Conservation (phyloP, 352 stramenopile genomes). For the Pythium periplocum region DNA sequence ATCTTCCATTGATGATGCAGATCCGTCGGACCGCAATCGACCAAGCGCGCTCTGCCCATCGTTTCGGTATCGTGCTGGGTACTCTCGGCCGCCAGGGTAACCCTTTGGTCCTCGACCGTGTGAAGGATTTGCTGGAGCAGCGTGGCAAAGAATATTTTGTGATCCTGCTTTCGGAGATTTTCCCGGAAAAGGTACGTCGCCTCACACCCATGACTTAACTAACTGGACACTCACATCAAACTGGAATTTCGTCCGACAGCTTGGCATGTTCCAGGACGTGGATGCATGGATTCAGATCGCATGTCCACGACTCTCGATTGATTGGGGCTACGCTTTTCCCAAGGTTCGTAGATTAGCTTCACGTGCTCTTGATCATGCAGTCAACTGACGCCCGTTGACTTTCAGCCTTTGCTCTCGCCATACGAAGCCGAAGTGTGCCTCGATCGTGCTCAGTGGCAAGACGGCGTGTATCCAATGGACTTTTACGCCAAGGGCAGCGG, state of each 20-base stretch:
- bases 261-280: conserved; percentile 82
- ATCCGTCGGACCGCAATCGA: conserved; percentile 85
- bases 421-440: conserved; percentile 97
- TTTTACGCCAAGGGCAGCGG: conserved; percentile 97
- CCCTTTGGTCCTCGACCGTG: conserved; percentile 92
- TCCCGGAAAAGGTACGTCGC: conserved; percentile 76
- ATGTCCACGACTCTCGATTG: conserved; percentile 97
- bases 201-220: too few relatives aligned
- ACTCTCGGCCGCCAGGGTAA: conserved; percentile 98
- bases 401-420: conserved; percentile 90
- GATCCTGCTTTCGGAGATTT: conserved; percentile 97
- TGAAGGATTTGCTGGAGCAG: conserved; percentile 85
- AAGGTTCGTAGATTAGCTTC: conserved; percentile 31
- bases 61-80: conserved; percentile 97
- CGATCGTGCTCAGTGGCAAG: conserved; percentile 81
- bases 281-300: conserved; percentile 99
- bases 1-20: conserved; percentile 93
- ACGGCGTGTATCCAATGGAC: conserved; percentile 97
- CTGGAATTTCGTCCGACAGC: conserved; percentile 26
- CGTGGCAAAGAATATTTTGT: conserved; percentile 92
- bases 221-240: neutral
- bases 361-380: too few relatives aligned
- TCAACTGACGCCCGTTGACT: too few relatives aligned
- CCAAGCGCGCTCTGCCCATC: conserved; percentile 68
- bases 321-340: conserved; percentile 97